Evolutionary conservation across 1,284 basidiomycete genomes (phyloP), one percentile per base, ranked within the genome.

Genomic region (Apiotrichum porosum): DNA sequence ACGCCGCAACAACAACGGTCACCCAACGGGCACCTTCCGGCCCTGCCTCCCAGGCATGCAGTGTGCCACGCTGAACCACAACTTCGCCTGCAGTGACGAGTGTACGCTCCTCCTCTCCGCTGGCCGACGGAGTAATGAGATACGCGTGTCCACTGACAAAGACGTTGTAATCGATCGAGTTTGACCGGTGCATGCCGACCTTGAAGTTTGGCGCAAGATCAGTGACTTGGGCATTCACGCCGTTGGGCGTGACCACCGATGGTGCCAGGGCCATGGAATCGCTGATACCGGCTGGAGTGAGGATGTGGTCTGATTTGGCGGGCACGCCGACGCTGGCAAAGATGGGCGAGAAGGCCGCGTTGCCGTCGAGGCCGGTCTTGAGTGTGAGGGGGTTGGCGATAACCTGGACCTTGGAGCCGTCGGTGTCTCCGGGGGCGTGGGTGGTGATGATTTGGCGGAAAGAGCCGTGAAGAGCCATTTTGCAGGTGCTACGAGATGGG

Each of bases 41-140:
- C 21, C 66, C 66, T 10, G 68, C 66, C 47, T 67, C 54, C 71
- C 69, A 73, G 5, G 63, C 69, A 58, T 73, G 71, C 26, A 71
- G 10, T 12, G 71, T 73, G 18, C 71, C 71, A 9, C 63, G 56
- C 56, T 73, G 71, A 3, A 73, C 57, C 6, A 72, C 69, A 6
- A 72, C 42, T 39, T 72, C 66, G 23, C 69, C 71, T 10, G 62
- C 60, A 19, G 51, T 58, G 2, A 70, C 61, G 51, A 48, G 34
- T 30, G 61, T 70, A 47, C 58, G 52, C 13, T 54, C 63, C 33
- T 56, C 58, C 28, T 46, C 52, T 13, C 43, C 52, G 23, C 47
- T 47, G 21, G n/a, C 47, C n/a, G 30, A 39, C 0, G 69, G 69
- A 0, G 63, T 63, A 36, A 71, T 61, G 34, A 71, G 41, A 17